Base-by-base conservation (phyloP, 2,329 filamentous ascomycete species). In the Pseudomassariella vexata region DNA sequence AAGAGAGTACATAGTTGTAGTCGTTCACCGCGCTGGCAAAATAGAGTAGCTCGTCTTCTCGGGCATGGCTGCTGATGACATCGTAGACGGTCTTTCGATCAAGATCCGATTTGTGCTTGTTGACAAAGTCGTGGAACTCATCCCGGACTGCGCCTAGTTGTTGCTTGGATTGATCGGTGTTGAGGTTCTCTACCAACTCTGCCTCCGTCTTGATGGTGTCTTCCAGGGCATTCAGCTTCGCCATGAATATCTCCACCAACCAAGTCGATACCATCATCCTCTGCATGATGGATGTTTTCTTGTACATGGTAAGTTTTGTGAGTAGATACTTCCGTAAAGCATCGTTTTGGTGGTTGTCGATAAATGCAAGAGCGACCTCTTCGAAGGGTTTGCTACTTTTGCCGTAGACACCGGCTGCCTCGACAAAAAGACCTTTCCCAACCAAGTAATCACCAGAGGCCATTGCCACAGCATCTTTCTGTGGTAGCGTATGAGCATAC, bases 381-480 rank as follows among this genome's bases (percentile, higher is more conserved):
- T 98, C 92, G 45, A 98, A 98, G 0, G 87, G 81, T 63, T 96
- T 96, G 54, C 85, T 95, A 60, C 92, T 96, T 56, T 87, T 87
- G 9, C 92, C 92, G 55, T 95, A 95, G 3, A 96, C 78, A 8
- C 78, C 75, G 1, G 94, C 92, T 24, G 92, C 92, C 55, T 98
- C 88, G 32, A 78, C 62, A 56, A 81, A 96, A 32, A 85, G 79
- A 3, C 85, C 85, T 59, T 86, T 90, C 36, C 74, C 76, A 23
- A 89, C 80, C 7, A 98, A 67, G 49, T 87, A 81, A 55, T 98
- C 92, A 14, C 92, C 92, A 16, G 87, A 95, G 11, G 88, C 87
- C 16, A 85, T 92, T 0, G 92, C 85, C 9, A 98, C 85, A 5
- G 83, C 85, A 58, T 98, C 92, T 52, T 84, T 94, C 54, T 98